Evolutionary conservation across 805 yeast species (phyloP), one percentile per base, ranked within the genome.

Genomic region (Candida loeiensis): DNA sequence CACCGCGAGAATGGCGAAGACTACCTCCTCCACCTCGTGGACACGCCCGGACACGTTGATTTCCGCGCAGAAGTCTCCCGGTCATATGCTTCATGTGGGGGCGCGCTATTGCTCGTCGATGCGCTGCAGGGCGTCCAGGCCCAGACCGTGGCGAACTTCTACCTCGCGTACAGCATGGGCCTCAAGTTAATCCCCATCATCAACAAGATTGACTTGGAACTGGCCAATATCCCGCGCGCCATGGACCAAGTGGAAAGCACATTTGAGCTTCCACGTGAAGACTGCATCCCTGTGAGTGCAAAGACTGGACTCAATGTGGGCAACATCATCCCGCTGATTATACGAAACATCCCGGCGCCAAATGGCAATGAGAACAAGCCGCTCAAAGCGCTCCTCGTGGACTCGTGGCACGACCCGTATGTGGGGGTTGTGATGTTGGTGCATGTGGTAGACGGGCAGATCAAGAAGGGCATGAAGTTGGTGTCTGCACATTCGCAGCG

Each of bases 21-120:
- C 50, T 93, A 87, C 56, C 61, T 93, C 40, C 65, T 91, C 34
- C 96, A 91, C 66, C 67, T 91, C 33, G 96, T 93, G 33, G 99
- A 91, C 60, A 91, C 98, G 0, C 99, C 99, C 0, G 99, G 99
- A 0, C 99, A 91, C 59, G 98, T 93, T 22, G 99, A 91, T 60
- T 91, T 91, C 60, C 70, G 96, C 39, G 83, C 93, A 6, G 99
- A 91, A 54, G 99, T 91, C 1, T 80, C 95, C 3, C 66, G 98
- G 50, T 86, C 96, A 6, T 90, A 90, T 62, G 97, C 97, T 2
- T 85, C 96, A 0, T 93, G 97, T 67, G 95, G 90, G 26, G 98
- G 98, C 11, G 97, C 97, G 0, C 64, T 91, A 29, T 61, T 91
- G 29, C 62, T 91, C 16, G 95, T 91, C 2, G 99, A 93, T 67